A percentile compares a stretch with the other conserved stretches of the same genome.
These are phyloP conservation scores for Citrullus mucosospermus DNA, from an alignment of 306 rosid species.

Conservation along the genomic window DNA sequence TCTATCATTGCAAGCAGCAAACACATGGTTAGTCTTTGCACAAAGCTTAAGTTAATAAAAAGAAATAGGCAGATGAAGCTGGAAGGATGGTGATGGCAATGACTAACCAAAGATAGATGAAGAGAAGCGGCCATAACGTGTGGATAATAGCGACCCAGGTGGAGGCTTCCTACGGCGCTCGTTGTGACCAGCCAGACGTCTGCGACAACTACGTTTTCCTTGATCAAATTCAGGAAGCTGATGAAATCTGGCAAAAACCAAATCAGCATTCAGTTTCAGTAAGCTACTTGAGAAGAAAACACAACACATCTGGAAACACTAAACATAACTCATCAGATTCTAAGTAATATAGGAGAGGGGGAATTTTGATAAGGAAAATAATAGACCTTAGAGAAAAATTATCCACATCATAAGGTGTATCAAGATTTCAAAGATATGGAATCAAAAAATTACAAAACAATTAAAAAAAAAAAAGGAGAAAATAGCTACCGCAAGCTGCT, in stretches of 20 bases:
- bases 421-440: neutral
- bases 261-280: neutral
- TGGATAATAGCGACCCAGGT: constrained; percentile 50
- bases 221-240: constrained; percentile 87
- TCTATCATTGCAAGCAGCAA: constrained; percentile 26
- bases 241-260: constrained; percentile 53
- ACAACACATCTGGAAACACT: neutral
- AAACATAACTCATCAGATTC: neutral
- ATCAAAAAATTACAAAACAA: neutral
- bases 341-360: neutral
- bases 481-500: neutral
- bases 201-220: constrained; percentile 90
- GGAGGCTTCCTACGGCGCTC: constrained; percentile 94
- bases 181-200: constrained; percentile 91
- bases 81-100: neutral
- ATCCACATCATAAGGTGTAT: neutral
- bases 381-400: neutral
- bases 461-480: neutral
- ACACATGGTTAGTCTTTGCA: neutral
- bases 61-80: neutral
- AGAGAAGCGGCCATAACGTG: constrained; percentile 44
- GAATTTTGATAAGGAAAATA: neutral
- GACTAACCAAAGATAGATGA: constrained; percentile 49
- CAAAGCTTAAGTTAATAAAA: neutral
- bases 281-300: neutral